A percentile compares a stretch with the other conserved stretches of the same genome.
Evolutionary conservation across 768 basidiomycete genomes (phyloP).

Genomic region (Lentinula detonsa): DNA sequence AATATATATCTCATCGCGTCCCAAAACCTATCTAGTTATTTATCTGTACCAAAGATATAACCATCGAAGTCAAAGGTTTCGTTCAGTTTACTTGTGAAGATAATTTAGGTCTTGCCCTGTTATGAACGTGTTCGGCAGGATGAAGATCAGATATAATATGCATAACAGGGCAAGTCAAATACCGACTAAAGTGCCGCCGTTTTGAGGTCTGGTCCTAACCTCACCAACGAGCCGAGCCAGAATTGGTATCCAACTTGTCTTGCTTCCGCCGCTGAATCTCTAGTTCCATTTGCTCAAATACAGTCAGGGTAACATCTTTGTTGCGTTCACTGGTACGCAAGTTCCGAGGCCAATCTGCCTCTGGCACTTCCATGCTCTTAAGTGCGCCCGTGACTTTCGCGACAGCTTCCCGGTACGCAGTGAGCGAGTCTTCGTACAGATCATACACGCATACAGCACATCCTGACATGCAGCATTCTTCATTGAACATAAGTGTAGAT

Average conservation of each 20-base stretch:
- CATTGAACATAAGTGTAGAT: neutral
- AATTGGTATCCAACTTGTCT: neutral
- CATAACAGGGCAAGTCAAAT: too few relatives aligned
- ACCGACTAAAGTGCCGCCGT: too few relatives aligned
- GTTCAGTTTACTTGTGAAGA: too few relatives aligned
- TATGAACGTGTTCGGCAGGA: too few relatives aligned
- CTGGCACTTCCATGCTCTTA: slow-evolving; percentile 38
- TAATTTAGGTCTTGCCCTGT: too few relatives aligned
- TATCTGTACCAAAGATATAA: too few relatives aligned
- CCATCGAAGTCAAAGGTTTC: too few relatives aligned
- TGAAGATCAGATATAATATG: too few relatives aligned
- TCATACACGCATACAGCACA: slow-evolving; percentile 93
- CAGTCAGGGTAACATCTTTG: slow-evolving; percentile 41
- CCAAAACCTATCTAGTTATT: too few relatives aligned
- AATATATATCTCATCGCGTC: too few relatives aligned
- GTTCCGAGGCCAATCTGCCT: slow-evolving; percentile 58
- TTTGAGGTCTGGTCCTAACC: too few relatives aligned
- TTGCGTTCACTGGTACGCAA: slow-evolving; percentile 26
- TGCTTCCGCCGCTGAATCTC: slow-evolving; percentile 41
- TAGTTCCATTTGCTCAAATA: slow-evolving; percentile 71
- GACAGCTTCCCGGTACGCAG: slow-evolving; percentile 54
- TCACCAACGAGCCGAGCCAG: too few relatives aligned
- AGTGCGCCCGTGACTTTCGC: slow-evolving; percentile 46
- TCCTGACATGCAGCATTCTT: slow-evolving; percentile 94
- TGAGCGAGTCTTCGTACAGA: slow-evolving; percentile 70